Conservation (phyloP, 129 eudicot species). For the Smallanthus sonchifolius region DNA sequence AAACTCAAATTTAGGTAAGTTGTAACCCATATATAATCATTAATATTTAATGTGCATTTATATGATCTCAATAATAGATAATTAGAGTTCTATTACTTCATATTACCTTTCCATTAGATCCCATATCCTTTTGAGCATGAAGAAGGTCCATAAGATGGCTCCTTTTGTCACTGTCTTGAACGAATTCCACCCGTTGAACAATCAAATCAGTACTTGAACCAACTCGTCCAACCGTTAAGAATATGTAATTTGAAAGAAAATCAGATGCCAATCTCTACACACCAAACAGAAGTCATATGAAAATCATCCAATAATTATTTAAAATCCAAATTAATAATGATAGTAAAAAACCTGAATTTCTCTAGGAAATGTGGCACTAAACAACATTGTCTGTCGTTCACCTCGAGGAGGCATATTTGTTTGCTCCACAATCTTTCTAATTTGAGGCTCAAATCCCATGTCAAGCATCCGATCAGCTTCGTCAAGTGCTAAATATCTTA, state of each 20-base stretch:
- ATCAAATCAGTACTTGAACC: constrained; percentile 50
- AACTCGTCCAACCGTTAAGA: constrained; percentile 38
- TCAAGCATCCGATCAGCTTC: constrained; percentile 66
- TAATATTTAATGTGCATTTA: background rate
- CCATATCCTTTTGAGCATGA: constrained; percentile 37
- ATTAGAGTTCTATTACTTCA: background rate
- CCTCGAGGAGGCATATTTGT: constrained; percentile 57
- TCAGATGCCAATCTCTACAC: constrained; percentile 39
- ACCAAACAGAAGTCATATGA: constrained; percentile 5
- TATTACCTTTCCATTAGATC: constrained; percentile 53
- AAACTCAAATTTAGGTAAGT: background rate
- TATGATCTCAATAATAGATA: background rate
- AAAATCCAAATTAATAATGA: background rate
- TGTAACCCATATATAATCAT: background rate
- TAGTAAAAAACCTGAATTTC: constrained; percentile 44
- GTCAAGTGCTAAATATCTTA: constrained; percentile 52
- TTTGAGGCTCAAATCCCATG: constrained; percentile 62
- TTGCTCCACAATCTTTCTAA: constrained; percentile 52
- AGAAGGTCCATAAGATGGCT: constrained; percentile 75
- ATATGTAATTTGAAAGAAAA: constrained; percentile 36
- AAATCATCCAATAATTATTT: background rate
- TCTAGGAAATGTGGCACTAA: constrained; percentile 65
- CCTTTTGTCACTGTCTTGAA: constrained; percentile 65
- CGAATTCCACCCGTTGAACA: constrained; percentile 65
- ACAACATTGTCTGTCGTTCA: constrained; percentile 56